These are phyloP conservation scores for Vinca minor DNA, from an alignment of 257 asterid genomes.

Conservation along the genomic window DNA sequence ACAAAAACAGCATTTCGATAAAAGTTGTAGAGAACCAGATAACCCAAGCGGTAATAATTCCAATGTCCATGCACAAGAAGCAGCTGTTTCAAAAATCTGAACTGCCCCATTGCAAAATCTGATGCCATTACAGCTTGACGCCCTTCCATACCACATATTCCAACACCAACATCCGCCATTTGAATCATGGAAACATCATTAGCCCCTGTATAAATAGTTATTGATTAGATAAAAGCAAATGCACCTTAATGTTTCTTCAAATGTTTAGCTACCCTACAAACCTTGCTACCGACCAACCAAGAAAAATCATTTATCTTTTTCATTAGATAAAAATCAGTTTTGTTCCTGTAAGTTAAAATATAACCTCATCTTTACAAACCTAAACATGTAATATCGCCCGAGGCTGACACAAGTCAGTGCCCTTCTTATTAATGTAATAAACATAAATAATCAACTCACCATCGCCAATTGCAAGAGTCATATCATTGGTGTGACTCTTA, in stretches of 20 bases:
- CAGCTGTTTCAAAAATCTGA: constrained; percentile 75
- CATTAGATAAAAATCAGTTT: background rate
- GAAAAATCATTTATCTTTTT: background rate
- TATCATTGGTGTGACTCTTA: constrained; percentile 84
- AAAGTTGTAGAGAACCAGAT: constrained; percentile 83
- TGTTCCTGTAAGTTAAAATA: constrained; percentile 29
- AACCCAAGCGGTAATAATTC: constrained; percentile 95
- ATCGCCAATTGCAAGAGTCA: constrained; percentile 98
- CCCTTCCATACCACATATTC: constrained; percentile 99
- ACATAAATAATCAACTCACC: constrained; percentile 49
- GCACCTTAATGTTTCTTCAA: background rate
- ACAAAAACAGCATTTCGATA: constrained; percentile 98
- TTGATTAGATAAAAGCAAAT: constrained; percentile 21
- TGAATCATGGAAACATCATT: constrained; percentile 99
- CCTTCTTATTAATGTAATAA: background rate
- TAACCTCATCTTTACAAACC: constrained; percentile 4
- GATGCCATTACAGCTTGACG: constrained; percentile 99
- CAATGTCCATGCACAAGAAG: constrained; percentile 98
- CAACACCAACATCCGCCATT: constrained; percentile 99
- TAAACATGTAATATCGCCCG: constrained; percentile 40
- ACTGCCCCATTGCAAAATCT: constrained; percentile 99
- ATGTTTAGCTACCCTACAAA: background rate
- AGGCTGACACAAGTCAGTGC: constrained; percentile 16
- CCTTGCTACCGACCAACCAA: background rate
- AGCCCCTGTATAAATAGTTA: constrained; percentile 56